Conservation (phyloP, 164 flowering plant genomes). For the Santalum album region DNA sequence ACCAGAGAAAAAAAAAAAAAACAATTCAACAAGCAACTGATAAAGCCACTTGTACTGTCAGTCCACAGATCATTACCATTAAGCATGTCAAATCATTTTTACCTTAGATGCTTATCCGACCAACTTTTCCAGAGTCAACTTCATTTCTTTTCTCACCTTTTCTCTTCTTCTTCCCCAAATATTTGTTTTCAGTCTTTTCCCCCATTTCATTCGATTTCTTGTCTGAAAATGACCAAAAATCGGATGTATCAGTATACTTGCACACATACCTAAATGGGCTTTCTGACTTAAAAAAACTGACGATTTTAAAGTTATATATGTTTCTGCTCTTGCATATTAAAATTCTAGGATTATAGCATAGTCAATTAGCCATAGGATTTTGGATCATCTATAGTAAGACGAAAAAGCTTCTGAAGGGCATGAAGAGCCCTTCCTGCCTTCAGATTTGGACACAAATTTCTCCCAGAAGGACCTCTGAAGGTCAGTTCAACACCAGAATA, state of each 20-base stretch:
- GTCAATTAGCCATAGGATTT: too few relatives aligned
- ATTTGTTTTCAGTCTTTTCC: not conserved
- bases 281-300: too few relatives aligned
- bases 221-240: conserved; percentile 9
- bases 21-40: not conserved
- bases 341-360: too few relatives aligned
- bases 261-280: too few relatives aligned
- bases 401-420: too few relatives aligned
- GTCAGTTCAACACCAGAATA: too few relatives aligned
- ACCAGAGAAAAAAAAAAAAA: not conserved
- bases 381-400: too few relatives aligned
- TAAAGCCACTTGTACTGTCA: not conserved
- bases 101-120: conserved; percentile 1
- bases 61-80: not conserved
- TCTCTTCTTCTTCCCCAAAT: conserved; percentile 8
- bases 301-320: too few relatives aligned
- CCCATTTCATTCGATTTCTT: not conserved
- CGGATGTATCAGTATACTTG: not conserved
- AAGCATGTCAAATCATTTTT: not conserved
- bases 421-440: too few relatives aligned
- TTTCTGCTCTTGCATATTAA: too few relatives aligned
- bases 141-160: conserved; percentile 5
- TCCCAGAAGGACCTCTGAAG: too few relatives aligned
- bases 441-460: too few relatives aligned
- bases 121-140: conserved; percentile 1